Evolutionary conservation across 768 basidiomycete species (phyloP), one percentile per base, ranked within the genome.

Genomic region (Rhizopogon vinicolor): DNA sequence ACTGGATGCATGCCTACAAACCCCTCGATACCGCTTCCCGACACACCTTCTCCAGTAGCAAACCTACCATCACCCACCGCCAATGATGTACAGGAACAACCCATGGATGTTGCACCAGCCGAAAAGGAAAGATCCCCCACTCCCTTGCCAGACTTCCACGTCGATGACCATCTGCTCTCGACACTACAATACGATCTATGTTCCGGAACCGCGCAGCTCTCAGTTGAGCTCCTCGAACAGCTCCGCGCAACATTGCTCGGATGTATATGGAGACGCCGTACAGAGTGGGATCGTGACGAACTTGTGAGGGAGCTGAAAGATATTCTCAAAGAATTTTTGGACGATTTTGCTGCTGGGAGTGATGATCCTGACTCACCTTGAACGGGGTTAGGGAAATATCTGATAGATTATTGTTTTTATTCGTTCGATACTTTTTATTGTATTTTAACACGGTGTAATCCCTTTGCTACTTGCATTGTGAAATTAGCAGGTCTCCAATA

Each of bases 221-320:
- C 77, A 25, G 78, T 98, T 49, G 97, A 99, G 65, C 85, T 96
- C 65, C 80, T 99, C 6, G 97, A 98, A 67, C 94, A 98, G 69
- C 78, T 99, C 6, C 83, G 97, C 5, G 95, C 97, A 7, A 84
- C 81, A 2, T 88, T 85, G 62, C 80, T 94, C 25, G 83, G 85
- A 41, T 75, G 75, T 49, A 78, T 98, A n/a, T 99, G 95, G 95
- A 75, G 83, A 29, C 84, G 83, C 58, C 74, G 94, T 37, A 73
- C 75, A 12, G 87, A 89, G 35, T 99, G 97, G 97, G 82, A 97
- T 64, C 78, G 95, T 44, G 79, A 82, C 61, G 70, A 65, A 6
- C 74, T 95, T 50, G 66, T 96, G 2, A 65, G 67, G 29, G 84
- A 89, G 59, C 68, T 94, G 51, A 60, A 77, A 53, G 74, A 71